Base-by-base conservation (phyloP, 306 rosid species). In the Pyrus bretschneideri region DNA sequence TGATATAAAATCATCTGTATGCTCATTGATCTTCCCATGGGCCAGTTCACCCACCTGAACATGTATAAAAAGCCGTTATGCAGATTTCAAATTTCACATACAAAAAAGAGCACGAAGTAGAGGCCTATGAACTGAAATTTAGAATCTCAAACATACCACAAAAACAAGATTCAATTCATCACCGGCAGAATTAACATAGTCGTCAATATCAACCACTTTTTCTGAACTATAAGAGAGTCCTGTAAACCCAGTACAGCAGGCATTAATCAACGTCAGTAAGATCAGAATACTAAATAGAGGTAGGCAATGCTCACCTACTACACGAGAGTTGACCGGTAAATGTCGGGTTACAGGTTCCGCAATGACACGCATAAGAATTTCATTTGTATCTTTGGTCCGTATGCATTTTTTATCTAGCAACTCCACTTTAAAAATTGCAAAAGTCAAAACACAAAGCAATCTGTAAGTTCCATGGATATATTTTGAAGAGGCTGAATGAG, bases 161-260 rank as follows among this genome's bases (percentile, higher is more conserved):
- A 61, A 81, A 76, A 85, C 79, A 61, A 74, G 77, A 29, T 52
- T 62, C 42, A 72, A 12, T 59, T 73, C 68, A 68, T 68, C 44
- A 44, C 67, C 44, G 35, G 21, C n/a, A 42, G 21, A 71, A 11
- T 68, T 67, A n/a, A 68, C 83, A 72, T 67, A 76, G 35, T 68
- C 59, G 52, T 79, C 65, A 67, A 83, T 72, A 25, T 79, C 75
- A 68, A 81, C 88, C 74, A 76, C 40, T 76, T 71, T 81, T 68
- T 85, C 68, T 51, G 81, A 61, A 45, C 61, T 64, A 68, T 55
- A 61, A 54, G 88, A 85, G 23, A 85, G 78, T n/a, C 85, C 83
- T 81, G 79, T 75, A 66, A 33, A 31, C 65, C 30, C 65, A 60
- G 27, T 2, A 27, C 19, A 60, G 3, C 33, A 13, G 31, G 65